A percentile compares a stretch with the other conserved stretches of the same genome.
phyloP scores from a whole-genome alignment of 2,329 filamentous ascomycete genomes.

The Colletotrichum sp. region DNA sequence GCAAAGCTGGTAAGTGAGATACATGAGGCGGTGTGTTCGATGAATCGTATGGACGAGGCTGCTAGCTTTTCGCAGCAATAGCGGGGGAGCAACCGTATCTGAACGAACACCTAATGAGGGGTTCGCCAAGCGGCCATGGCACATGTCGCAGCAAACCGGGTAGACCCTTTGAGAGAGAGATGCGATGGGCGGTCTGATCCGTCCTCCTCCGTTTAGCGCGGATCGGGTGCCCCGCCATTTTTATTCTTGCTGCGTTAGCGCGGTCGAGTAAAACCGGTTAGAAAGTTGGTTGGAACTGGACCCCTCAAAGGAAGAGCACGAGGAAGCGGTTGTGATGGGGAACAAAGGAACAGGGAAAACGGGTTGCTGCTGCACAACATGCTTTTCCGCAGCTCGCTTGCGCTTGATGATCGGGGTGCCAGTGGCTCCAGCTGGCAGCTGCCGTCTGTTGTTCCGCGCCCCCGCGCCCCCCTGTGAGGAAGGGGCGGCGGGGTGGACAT shows the following conservation, averaged over 20 bases:
- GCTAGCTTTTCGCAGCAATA: not conserved
- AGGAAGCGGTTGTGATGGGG: not conserved
- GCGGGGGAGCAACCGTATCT: not conserved
- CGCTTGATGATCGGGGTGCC: not conserved
- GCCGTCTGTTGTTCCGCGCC: not conserved
- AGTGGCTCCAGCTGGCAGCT: not conserved
- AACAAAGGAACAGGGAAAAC: not conserved
- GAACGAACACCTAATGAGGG: not conserved
- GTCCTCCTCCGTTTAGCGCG: not conserved
- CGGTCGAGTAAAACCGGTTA: not conserved
- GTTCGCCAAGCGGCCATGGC: not conserved
- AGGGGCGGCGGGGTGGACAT: no score
- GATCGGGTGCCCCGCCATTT: not conserved
- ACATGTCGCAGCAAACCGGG: not conserved
- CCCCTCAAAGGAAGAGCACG: not conserved
- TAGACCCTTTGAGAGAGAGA: not conserved
- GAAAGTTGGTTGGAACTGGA: not conserved
- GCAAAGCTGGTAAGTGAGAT: not conserved
- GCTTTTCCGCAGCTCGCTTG: not conserved
- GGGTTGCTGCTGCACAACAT: not conserved
- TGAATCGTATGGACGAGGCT: not conserved
- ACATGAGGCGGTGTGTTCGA: not conserved
- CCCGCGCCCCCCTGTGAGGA: no score
- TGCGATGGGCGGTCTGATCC: slow-evolving; percentile 4
- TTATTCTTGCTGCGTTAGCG: not conserved